Evolutionary conservation across 2,329 filamentous ascomycete species (phyloP).

Genomic region (Tolypocladium nubicola): DNA sequence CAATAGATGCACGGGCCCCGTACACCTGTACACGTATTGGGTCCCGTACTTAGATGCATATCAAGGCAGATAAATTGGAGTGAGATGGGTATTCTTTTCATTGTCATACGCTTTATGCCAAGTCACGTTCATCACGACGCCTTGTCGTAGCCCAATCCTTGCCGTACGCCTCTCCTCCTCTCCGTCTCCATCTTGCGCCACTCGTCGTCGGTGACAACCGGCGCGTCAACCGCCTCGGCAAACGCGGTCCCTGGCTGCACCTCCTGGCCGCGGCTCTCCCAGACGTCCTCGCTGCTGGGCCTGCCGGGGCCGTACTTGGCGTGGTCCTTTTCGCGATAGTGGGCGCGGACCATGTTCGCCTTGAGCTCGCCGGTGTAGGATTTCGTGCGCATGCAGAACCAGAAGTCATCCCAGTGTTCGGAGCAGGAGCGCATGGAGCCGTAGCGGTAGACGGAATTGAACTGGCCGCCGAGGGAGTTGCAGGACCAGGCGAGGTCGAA

Average conservation of each 20-base stretch:
- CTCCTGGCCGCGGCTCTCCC: slow-evolving; percentile 60
- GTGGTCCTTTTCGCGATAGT: slow-evolving; percentile 56
- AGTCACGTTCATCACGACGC: slow-evolving; percentile 2
- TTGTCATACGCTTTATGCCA: background rate
- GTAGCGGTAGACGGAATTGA: slow-evolving; percentile 82
- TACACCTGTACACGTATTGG: too few species aligned
- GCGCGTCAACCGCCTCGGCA: slow-evolving; percentile 24
- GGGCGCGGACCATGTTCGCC: slow-evolving; percentile 51
- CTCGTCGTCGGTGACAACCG: slow-evolving; percentile 30
- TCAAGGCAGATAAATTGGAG: too few species aligned
- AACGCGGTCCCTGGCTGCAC: slow-evolving; percentile 41
- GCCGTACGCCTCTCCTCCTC: slow-evolving; percentile 23
- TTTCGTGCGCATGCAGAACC: slow-evolving; percentile 90
- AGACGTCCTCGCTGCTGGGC: slow-evolving; percentile 81
- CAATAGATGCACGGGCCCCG: too few species aligned
- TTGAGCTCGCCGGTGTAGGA: slow-evolving; percentile 48
- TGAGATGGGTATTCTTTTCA: too few species aligned
- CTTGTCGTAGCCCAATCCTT: slow-evolving; percentile 18
- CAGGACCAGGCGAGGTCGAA: slow-evolving; percentile 95
- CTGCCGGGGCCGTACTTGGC: slow-evolving; percentile 52
- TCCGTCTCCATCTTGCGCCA: slow-evolving; percentile 24
- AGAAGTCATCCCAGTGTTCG: slow-evolving; percentile 87
- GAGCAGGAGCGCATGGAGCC: slow-evolving; percentile 67
- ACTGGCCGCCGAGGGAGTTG: slow-evolving; percentile 83
- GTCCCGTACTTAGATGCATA: too few species aligned